Base-by-base conservation (phyloP, 306 rosid species). In the Cucumis cinereus region DNA sequence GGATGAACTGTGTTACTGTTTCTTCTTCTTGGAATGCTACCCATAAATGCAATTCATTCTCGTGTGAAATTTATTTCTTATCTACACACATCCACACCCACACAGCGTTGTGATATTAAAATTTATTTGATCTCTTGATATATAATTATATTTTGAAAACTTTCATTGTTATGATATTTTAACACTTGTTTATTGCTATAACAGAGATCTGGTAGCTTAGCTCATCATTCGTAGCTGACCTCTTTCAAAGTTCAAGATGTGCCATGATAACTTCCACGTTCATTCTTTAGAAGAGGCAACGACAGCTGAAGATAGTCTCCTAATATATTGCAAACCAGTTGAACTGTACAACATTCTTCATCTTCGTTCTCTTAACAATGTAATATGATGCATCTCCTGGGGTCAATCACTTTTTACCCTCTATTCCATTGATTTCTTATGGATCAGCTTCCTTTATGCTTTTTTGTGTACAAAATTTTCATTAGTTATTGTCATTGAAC, bases 311-410 rank as follows among this genome's bases (percentile, higher is more conserved):
- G 99, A 94, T 90, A 94, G 89, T 76, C 92, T 94, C 47, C 82
- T 94, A 73, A 80, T 87, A 54, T 94, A 94, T 75, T 94, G 97
- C 93, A 94, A 94, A 81, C 99, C 99, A 2, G 97, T 94, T 77
- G 99, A 94, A 83, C 88, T 92, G 16, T 94, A 94, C 89, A 94
- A 94, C 35, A 94, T 94, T 82, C 92, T 94, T 81, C 89, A 84
- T 54, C 84, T 90, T 79, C 99, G 99, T 55, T 84, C 92, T 77
- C 83, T 83, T 35, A 85, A 90, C 76, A 94, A 89, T 79, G 99
- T 94, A 83, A 82, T 68, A 67, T 77, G 7, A 47, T 53, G 81
- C 80, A 55, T 12, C 49, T 43, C 49, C 62, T 41, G 79, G 19
- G 8, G 11, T 23, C 53, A 58, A 43, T 47, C 40, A 23, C 57